These are phyloP conservation scores for Pogostemon cablin DNA, from an alignment of 257 asterid genomes.

Conservation along the genomic window DNA sequence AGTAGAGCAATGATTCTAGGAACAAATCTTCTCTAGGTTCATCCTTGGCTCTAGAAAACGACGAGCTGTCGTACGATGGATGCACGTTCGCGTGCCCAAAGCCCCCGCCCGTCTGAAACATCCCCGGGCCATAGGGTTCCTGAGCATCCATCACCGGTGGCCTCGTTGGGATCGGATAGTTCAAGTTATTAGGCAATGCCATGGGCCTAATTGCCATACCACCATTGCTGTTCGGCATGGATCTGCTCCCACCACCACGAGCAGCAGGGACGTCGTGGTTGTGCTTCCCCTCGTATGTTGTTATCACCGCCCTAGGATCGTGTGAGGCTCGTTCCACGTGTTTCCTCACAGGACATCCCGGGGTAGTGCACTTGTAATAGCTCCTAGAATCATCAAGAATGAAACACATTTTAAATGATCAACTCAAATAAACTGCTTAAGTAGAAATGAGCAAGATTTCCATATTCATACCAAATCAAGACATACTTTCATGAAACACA, in stretches of 20 bases:
- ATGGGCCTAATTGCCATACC: conserved; percentile 29
- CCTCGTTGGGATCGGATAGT: conserved; percentile 26
- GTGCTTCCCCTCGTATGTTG: conserved; percentile 44
- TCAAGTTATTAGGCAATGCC: conserved; percentile 24
- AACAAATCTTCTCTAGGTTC: conserved; percentile 72
- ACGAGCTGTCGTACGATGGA: conserved; percentile 33
- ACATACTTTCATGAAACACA: too few species aligned
- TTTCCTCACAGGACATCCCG: conserved; percentile 35
- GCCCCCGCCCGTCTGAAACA: conserved; percentile 41
- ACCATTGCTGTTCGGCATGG: conserved; percentile 5
- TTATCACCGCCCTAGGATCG: conserved; percentile 39
- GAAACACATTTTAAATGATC: too few species aligned
- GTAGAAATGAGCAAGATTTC: too few species aligned
- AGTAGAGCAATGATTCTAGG: conserved; percentile 48
- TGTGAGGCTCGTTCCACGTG: conserved; percentile 42
- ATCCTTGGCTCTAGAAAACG: conserved; percentile 51
- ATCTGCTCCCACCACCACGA: conserved; percentile 31
- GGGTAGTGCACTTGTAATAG: conserved; percentile 41
- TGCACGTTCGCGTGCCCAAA: conserved; percentile 38
- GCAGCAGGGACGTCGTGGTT: conserved; percentile 44
- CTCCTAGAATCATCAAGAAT: conserved; percentile 32
- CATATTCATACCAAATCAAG: too few species aligned
- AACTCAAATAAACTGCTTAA: too few species aligned
- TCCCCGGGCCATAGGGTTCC: conserved; percentile 48
- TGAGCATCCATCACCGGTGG: conserved; percentile 31